Base-by-base conservation (phyloP, 2,329 filamentous ascomycete genomes). In the Daldinia sp. region DNA sequence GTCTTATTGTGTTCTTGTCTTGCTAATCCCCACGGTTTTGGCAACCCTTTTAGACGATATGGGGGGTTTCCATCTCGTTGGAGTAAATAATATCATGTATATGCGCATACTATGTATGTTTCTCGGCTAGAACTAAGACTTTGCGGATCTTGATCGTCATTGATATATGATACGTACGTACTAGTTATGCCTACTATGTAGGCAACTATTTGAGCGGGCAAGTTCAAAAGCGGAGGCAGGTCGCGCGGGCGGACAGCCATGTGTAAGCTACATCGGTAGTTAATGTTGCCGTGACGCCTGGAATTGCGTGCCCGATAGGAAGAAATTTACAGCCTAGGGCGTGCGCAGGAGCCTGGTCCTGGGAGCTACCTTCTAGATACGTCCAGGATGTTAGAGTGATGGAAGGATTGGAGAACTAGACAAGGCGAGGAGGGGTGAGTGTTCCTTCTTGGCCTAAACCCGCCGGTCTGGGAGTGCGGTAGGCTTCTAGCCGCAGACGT, bases 241-340 rank as follows among this genome's bases (percentile, higher is more conserved):
- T 30, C 32, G 32, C 37, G 51, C 45, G 57, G 29, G 45, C 47
- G 10, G 25, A 48, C 25, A 53, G 52, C n/a, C 43, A 56, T 64
- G 64, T 58, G 65, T 67, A 63, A 67, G 65, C 62, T 53, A 63
- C 62, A 41, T 67, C 62, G 65, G 65, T 65, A 67, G 64, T 67
- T 67, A 51, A 59, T 62, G 58, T 60, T 48, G 48, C 61, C 58
- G 47, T 64, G 35, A 55, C 17, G 53, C n/a, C 52, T 49, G 17
- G 43, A 51, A 64, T 59, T 58, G 64, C 61, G 64, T 59, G 61
- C 34, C 58, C 37, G 61, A 64, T 67, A 58, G 58, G 61, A 58
- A 64, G 39, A 67, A 58, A 57, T 65, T 65, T 58, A 63, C 62
- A 60, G 58, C 45, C 37, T 49, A 27, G 51, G 10, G 52, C 50